Evolutionary conservation across 257 asterid genomes (phyloP).

Genomic region (Forsythia suspensa): DNA sequence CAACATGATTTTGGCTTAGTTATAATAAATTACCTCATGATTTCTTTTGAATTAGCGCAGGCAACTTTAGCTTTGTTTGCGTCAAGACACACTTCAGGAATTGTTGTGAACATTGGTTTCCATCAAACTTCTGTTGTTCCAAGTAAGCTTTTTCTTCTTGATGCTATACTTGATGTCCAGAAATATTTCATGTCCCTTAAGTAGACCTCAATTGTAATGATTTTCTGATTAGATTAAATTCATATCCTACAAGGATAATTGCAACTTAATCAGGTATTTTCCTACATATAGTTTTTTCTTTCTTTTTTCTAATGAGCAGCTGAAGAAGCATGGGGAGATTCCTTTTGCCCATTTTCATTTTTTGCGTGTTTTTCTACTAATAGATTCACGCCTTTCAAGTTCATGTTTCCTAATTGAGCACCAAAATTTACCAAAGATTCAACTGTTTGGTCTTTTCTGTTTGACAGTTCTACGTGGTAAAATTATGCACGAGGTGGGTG

Average conservation of each 20-base stretch:
- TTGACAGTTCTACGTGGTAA: slow-evolving; percentile 75
- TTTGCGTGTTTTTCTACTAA: background rate
- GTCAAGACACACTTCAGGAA: slow-evolving; percentile 84
- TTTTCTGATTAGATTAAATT: background rate
- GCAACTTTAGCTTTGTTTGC: slow-evolving; percentile 94
- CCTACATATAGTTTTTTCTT: background rate
- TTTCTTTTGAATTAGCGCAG: slow-evolving; percentile 34
- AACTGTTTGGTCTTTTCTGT: slow-evolving; percentile 6
- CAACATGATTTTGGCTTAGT: slow-evolving; percentile 11
- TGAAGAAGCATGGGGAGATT: background rate
- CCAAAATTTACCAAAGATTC: background rate
- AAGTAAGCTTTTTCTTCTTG: slow-evolving; percentile 47
- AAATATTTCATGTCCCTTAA: slow-evolving; percentile 9
- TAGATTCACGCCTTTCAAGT: background rate
- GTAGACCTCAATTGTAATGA: background rate
- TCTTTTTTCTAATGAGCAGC: background rate
- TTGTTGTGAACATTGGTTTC: slow-evolving; percentile 93
- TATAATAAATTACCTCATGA: background rate
- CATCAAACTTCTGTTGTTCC: slow-evolving; percentile 93
- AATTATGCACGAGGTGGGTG: slow-evolving; percentile 88
- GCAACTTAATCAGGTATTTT: background rate
- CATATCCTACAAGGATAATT: background rate
- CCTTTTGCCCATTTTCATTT: background rate
- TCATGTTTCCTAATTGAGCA: background rate
- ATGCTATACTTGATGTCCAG: slow-evolving; percentile 1